Base-by-base conservation (phyloP, 306 rosid genomes). In the Ziziphus jujuba region DNA sequence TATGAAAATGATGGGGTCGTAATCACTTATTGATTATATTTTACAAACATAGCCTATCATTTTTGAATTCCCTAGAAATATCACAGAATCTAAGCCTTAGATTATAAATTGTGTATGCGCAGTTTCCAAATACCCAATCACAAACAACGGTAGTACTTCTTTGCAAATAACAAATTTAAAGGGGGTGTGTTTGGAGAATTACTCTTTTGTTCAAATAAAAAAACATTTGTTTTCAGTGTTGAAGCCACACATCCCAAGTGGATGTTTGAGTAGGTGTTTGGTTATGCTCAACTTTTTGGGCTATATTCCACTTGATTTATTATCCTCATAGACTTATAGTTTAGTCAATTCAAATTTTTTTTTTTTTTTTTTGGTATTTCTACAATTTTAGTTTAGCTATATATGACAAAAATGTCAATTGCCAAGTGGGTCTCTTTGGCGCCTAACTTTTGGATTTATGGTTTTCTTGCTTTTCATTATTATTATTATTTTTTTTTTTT, bases 51-150 rank as follows among this genome's bases (percentile, higher is more conserved):
- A n/a, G 54, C 20, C 54, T 16, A 49, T 49, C 21, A 21, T 65
- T 16, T 12, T 71, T 38, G 50, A 66, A 62, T 25, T 62, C 31
- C 64, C 8, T 19, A 53, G 43, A 69, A 68, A 44, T 68, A 70
- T 61, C 69, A 62, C 12, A 73, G 38, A 70, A 81, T 83, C 85
- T 59, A 56, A 56, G 65, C 63, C 82, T 47, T 80, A 69, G 83
- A 82, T 78, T 76, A 61, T 74, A 58, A 19, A 20, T 21, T 21
- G 21, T 63, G 56, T 55, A 33, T 61, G 77, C 72, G 38, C 65
- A 24, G 19, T 63, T 71, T 43, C 56, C 51, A 60, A 65, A n/a
- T 34, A 14, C 33, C 33, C 61, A 44, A 63, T 59, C 66, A 56
- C 60, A 72, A 52, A 12, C 25, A 56, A 22, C 74, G 58, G 63